Evolutionary conservation across 2,329 filamentous ascomycete genomes (phyloP), one percentile per base, ranked within the genome.

Genomic region (Arthrinium phaeospermum): DNA sequence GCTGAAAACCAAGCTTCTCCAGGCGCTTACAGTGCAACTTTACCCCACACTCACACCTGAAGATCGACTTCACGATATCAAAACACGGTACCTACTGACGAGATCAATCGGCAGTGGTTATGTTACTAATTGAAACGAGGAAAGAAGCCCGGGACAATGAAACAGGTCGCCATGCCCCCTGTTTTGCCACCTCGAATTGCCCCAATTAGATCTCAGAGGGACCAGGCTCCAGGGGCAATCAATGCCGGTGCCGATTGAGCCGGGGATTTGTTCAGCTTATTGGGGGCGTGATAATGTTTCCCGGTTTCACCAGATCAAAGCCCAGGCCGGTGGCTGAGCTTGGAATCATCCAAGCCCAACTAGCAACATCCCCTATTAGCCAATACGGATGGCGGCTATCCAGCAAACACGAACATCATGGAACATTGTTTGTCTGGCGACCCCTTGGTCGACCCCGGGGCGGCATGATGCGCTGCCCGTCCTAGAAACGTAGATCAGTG

Each of bases 161-260:
- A 64, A 64, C 57, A n/a, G 19, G 34, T 13, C 57, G 30, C 57
- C 57, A 64, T 12, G 34, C 3, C 10, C 10, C 7, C 37, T 41
- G 8, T 19, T 41, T 10, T 41, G 37, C 34, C 0, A n/a, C 57
- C 19, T 37, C 16, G 30, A 19, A 61, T 2, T 22, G n/a, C 34
- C 34, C 57, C 57, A 61, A 41, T 41, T 41, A 64, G 19, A 64
- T 64, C 41, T 10, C 57, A 41, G 57, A 64, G 34, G 57, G 22
- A n/a, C 19, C 57, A 14, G 19, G 34, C 57, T 19, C 57, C 41
- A 12, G 57, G n/a, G 57, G 57, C 57, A 8, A 14, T 24, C 57
- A 64, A 64, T 64, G 57, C 57, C 57, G 57, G 57, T 64, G 57
- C 57, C 57, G 30, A n/a, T 22, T n/a, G 57, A n/a, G 57, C 57